Evolutionary conservation across 768 basidiomycete species (phyloP).

Genomic region (Russula vinacea): DNA sequence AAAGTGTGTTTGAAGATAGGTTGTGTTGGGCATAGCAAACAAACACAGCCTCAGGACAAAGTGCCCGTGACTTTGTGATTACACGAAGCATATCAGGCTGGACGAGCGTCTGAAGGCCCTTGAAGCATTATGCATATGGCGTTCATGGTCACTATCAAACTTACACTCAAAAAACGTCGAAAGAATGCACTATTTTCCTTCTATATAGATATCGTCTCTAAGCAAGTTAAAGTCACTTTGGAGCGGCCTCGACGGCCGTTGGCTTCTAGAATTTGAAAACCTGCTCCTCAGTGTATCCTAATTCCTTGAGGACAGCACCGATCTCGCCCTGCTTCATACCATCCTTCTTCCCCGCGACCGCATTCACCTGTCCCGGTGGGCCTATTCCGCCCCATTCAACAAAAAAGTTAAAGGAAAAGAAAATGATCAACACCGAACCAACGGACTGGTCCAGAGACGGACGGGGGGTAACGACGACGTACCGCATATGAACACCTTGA

Average conservation of each 20-base stretch:
- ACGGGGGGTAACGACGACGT: conserved; percentile 33
- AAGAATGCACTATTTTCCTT: background rate
- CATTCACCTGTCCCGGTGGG: conserved; percentile 82
- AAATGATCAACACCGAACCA: background rate
- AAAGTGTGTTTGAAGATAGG: too few species aligned
- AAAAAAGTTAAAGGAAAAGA: background rate
- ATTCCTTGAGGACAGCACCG: conserved; percentile 79
- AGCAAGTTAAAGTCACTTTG: background rate
- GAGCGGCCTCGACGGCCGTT: background rate
- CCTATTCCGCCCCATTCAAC: conserved; percentile 40
- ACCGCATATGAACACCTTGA: conserved; percentile 91
- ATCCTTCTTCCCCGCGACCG: conserved; percentile 84
- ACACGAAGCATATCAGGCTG: too few species aligned
- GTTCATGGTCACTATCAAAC: too few species aligned
- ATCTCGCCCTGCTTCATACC: conserved; percentile 84
- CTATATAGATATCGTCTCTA: background rate
- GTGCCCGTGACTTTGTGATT: too few species aligned
- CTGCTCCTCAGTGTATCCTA: conserved; percentile 82
- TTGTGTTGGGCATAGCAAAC: too few species aligned
- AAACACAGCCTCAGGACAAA: too few species aligned
- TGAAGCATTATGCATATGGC: too few species aligned
- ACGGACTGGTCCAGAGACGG: too few species aligned
- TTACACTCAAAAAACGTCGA: background rate
- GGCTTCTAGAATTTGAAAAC: conserved; percentile 41
- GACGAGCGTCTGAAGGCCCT: too few species aligned